Percentiles rank a stretch among this genome's conserved stretches.
Conservation (phyloP, 192 early-diverging fungal species). For the Entophlyctis helioformis region DNA sequence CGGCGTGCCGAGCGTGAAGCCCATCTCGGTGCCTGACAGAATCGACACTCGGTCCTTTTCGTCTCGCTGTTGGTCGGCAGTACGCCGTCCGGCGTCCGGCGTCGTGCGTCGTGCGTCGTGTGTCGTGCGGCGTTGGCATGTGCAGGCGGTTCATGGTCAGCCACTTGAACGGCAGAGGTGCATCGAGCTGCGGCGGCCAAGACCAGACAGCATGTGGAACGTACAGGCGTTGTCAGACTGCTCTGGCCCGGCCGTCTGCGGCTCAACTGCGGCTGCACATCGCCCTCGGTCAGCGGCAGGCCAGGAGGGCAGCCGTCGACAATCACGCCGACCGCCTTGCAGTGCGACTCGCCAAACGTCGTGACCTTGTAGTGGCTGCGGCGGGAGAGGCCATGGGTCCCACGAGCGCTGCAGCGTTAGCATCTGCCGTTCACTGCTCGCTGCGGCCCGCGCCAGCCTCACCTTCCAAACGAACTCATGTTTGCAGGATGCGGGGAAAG, state of each 20-base stretch:
- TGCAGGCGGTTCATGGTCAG: not conserved
- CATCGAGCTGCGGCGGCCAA: not conserved
- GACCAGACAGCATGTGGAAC: too few species aligned
- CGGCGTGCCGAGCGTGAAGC: slow-evolving; percentile 87
- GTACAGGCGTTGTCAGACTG: slow-evolving; percentile 86
- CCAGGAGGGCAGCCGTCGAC: slow-evolving; percentile 94
- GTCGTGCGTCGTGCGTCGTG: too few species aligned
- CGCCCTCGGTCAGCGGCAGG: slow-evolving; percentile 73
- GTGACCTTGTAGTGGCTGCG: slow-evolving; percentile 34
- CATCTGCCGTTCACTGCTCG: too few species aligned
- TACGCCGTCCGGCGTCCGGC: too few species aligned
- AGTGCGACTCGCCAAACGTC: slow-evolving; percentile 97
- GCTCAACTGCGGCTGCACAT: slow-evolving; percentile 86
- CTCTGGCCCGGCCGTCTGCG: slow-evolving; percentile 93
- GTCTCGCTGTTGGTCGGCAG: slow-evolving; percentile 49
- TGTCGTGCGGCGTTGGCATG: too few species aligned
- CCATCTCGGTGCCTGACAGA: slow-evolving; percentile 86
- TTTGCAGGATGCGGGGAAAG: too few species aligned
- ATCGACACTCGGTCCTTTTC: slow-evolving; percentile 91
- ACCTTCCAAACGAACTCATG: too few species aligned
- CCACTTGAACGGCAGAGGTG: not conserved
- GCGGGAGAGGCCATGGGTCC: too few species aligned
- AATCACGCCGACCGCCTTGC: slow-evolving; percentile 94
- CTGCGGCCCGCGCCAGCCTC: too few species aligned
- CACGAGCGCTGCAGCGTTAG: too few species aligned